Evolutionary conservation across 225 moss, liverwort and hornwort genomes (phyloP).

Genomic region (Pleurozium schreberi): DNA sequence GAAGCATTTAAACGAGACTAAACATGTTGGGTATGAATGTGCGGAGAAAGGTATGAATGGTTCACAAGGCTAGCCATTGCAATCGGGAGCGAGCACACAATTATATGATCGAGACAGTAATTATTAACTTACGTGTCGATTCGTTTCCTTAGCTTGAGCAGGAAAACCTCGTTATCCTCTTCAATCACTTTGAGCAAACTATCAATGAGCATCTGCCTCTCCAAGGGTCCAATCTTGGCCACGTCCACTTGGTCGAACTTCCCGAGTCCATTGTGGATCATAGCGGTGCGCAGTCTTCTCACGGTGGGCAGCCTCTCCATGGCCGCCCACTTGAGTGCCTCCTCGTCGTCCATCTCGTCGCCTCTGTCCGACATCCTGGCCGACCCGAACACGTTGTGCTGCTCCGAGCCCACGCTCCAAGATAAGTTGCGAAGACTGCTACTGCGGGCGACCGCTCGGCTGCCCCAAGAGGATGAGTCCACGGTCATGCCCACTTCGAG

Average conservation of each 20-base stretch:
- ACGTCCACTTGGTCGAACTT: slow-evolving; percentile 24
- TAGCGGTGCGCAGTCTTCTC: slow-evolving; percentile 18
- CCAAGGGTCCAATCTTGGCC: slow-evolving; percentile 14
- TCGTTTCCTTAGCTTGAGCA: slow-evolving; percentile 38
- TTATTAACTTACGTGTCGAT: slow-evolving; percentile 17
- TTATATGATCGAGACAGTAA: neutral
- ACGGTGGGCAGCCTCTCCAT: slow-evolving; percentile 34
- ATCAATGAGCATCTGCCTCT: slow-evolving; percentile 31
- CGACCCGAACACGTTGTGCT: slow-evolving; percentile 19
- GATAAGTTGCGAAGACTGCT: slow-evolving; percentile 11
- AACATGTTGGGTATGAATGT: neutral
- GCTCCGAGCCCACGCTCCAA: slow-evolving; percentile 4
- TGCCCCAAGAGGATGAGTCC: neutral
- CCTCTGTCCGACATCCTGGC: slow-evolving; percentile 14
- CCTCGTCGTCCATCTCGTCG: slow-evolving; percentile 36
- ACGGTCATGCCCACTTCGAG: neutral
- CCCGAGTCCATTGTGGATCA: slow-evolving; percentile 11
- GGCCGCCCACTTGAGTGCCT: slow-evolving; percentile 44
- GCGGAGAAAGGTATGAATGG: too few species aligned
- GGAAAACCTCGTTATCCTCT: slow-evolving; percentile 34
- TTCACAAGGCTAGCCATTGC: neutral
- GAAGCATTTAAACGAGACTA: too few species aligned
- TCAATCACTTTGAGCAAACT: slow-evolving; percentile 33
- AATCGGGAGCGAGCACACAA: too few species aligned
- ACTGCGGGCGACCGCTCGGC: neutral